Evolutionary conservation across 2,329 filamentous ascomycete genomes (phyloP), one percentile per base, ranked within the genome.

Genomic region (Pezicula radicicola): DNA sequence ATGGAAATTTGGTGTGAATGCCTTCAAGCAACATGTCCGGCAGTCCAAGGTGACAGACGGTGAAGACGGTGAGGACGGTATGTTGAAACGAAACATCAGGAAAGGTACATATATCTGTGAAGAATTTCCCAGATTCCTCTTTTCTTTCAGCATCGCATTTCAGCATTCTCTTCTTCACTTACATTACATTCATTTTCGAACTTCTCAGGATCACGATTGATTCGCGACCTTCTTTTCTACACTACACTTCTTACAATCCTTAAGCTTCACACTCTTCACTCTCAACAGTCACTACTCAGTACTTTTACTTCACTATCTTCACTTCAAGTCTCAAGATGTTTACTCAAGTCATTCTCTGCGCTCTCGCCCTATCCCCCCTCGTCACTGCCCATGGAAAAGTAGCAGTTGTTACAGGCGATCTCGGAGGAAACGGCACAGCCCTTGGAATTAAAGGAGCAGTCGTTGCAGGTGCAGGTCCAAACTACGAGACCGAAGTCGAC

Each of bases 401-500:
- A 16, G 36, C 47, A 2, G 36, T 49, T 2, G 28, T 43, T 3
- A 49, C 46, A 3, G 69, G 70, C 18, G 64, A 71, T 50, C 61
- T 59, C 1, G 70, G 70, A 15, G 70, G 70, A 56, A 73, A 73
- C 60, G 66, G 64, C 19, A 72, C 71, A 0, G 70, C 66, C 7
- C 61, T 72, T 4, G 71, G 62, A 25, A 73, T 72, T 54, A 56
- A 63, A 52, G 70, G 71, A 43, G 70, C 57, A 27, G 56, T 71
- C 48, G 69, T 75, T n/a, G 12, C 49, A 13, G 44, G 44, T 12
- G 39, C 33, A 1, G 47, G 47, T 15, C 41, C 15, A 19, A 50
- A 50, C 42, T 50, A 46, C 21, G 6, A 19, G 19, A 50, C 47
- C 30, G 47, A 53, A 30, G 13, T 39, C 40, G 47, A 53, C 40